These are phyloP conservation scores for Ogataea sp. DNA, from an alignment of 805 yeast species.

Conservation along the genomic window DNA sequence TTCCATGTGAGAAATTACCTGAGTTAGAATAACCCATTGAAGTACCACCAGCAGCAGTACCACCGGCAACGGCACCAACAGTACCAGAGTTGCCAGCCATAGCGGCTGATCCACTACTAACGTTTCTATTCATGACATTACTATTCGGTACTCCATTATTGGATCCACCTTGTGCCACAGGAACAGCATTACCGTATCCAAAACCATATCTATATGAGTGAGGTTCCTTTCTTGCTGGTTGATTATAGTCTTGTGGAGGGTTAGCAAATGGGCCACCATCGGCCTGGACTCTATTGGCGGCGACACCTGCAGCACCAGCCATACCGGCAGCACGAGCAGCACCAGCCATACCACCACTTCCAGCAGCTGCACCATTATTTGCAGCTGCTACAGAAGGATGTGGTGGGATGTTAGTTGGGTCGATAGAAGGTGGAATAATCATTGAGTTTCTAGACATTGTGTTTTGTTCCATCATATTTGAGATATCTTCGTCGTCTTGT, in stretches of 20 bases:
- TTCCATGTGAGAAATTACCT: slow-evolving; percentile 1
- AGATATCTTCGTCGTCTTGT: slow-evolving; percentile 9
- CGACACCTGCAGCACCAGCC: background rate
- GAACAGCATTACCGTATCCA: background rate
- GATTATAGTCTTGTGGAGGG: background rate
- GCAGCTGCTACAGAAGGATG: background rate
- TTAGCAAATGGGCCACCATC: slow-evolving; percentile 3
- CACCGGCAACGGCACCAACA: slow-evolving; percentile 7
- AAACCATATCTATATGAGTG: too few species aligned
- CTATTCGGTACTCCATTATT: too few species aligned
- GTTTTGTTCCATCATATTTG: slow-evolving; percentile 10
- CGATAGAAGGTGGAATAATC: slow-evolving; percentile 4
- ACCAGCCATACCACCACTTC: background rate
- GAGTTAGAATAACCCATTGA: too few species aligned
- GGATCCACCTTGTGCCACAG: too few species aligned
- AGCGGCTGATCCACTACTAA: too few species aligned
- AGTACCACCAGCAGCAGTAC: slow-evolving; percentile 6
- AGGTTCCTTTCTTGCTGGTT: too few species aligned
- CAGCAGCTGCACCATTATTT: slow-evolving; percentile 1
- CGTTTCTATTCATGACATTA: too few species aligned
- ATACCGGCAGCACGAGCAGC: background rate
- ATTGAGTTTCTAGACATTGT: slow-evolving; percentile 4
- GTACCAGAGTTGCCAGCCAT: background rate
- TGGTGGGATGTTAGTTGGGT: background rate
- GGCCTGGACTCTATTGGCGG: slow-evolving; percentile 1